These are phyloP conservation scores for Dactylellina leptospora DNA, from an alignment of 2,329 filamentous ascomycete species.

Conservation along the genomic window DNA sequence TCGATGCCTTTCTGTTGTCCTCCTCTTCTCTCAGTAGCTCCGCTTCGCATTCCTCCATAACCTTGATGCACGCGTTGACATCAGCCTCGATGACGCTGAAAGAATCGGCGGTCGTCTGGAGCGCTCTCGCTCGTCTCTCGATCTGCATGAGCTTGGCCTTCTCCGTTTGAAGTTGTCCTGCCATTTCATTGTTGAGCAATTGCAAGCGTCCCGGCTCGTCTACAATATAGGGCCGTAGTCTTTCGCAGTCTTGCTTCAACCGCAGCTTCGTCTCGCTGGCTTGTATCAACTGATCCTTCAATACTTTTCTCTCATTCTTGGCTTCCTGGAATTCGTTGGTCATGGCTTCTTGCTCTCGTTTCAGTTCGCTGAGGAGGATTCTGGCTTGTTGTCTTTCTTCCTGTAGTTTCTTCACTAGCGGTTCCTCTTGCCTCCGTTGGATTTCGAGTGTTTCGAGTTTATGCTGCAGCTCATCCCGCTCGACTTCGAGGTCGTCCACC, in stretches of 20 bases:
- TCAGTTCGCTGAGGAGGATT: constrained; percentile 65
- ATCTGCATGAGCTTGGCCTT: constrained; percentile 86
- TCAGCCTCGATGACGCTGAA: constrained; percentile 85
- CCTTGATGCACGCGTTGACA: constrained; percentile 84
- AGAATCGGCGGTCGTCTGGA: constrained; percentile 91
- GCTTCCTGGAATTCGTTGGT: constrained; percentile 65
- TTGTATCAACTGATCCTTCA: constrained; percentile 48
- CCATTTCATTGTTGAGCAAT: constrained; percentile 80
- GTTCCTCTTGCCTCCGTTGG: constrained; percentile 81
- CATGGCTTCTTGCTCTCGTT: constrained; percentile 73
- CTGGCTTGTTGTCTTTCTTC: constrained; percentile 80
- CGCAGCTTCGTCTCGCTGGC: constrained; percentile 63
- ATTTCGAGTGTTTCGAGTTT: constrained; percentile 81
- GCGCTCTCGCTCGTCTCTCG: constrained; percentile 83
- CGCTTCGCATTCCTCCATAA: constrained; percentile 84
- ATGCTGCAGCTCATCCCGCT: constrained; percentile 86
- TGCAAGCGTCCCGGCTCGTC: constrained; percentile 87
- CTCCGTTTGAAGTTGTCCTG: constrained; percentile 78
- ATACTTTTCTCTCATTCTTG: constrained; percentile 62
- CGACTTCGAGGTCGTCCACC: constrained; percentile 83
- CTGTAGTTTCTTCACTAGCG: constrained; percentile 83
- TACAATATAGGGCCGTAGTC: constrained; percentile 88
- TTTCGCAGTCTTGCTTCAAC: constrained; percentile 83
- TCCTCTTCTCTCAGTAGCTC: constrained; percentile 92
- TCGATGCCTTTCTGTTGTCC: constrained; percentile 78